Evolutionary conservation across 192 early-diverging fungal species (phyloP).

Genomic region (Phycomyces blakesleeanus): DNA sequence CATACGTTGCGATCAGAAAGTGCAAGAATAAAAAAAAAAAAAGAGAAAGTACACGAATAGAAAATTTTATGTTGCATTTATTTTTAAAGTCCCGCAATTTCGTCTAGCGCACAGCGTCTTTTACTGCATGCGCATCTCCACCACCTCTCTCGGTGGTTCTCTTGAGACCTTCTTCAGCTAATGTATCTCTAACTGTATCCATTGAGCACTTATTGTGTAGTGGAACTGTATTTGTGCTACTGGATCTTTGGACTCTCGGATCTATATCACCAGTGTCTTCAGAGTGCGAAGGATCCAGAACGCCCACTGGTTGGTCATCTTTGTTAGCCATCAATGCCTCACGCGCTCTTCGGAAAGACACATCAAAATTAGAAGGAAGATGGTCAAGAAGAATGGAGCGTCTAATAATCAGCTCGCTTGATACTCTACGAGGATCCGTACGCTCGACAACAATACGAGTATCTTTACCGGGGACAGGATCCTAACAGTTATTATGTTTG

Average conservation of each 20-base stretch:
- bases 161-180: constrained; percentile 11
- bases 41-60: not conserved
- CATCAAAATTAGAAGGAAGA: constrained; percentile 36
- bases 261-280: not conserved
- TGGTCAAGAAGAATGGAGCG: constrained; percentile 34
- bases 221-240: not conserved
- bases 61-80: not conserved
- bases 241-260: not conserved
- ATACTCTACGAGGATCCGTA: constrained; percentile 22
- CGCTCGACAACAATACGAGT: constrained; percentile 36
- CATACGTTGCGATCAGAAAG: not conserved
- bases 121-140: constrained; percentile 2
- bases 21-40: not conserved
- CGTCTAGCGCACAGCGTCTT: not conserved
- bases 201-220: not conserved
- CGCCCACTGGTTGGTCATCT: not conserved
- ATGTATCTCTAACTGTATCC: not conserved
- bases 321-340: constrained; percentile 23
- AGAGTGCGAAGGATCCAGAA: not conserved
- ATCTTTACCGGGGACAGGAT: constrained; percentile 32
- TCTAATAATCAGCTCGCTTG: constrained; percentile 30
- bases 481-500: constrained; percentile 1
- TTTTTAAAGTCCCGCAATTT: too few relatives aligned
- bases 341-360: constrained; percentile 28
- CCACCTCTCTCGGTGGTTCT: constrained; percentile 17